Base-by-base conservation (phyloP, 2,329 filamentous ascomycete genomes). In the Epicoccum sorghinum region DNA sequence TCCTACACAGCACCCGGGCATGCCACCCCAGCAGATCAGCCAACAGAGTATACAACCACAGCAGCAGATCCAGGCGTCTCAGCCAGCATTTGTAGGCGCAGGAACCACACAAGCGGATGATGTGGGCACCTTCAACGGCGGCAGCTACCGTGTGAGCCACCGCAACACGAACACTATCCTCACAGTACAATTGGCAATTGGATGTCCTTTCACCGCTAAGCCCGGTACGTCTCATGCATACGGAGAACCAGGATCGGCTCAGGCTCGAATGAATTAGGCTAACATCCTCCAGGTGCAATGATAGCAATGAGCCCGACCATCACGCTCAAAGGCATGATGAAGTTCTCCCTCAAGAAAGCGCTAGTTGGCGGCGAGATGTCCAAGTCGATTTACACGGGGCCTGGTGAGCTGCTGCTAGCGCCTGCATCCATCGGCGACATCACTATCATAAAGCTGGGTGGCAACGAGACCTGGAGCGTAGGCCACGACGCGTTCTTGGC, bases 81-180 rank as follows among this genome's bases (percentile, higher is more conserved):
- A 63, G 42, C 47, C 73, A 57, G 55, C 53, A 18, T 62, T 62
- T 23, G 50, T 54, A 23, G 74, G 75, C n/a, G 75, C 77, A 42
- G 58, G 56, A 0, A 76, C 77, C 32, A 80, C 88, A 0, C 82
- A 83, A 0, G 80, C 86, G 27, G 95, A 98, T 73, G 93, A 96
- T 64, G 86, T 96, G 1, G 95, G 95, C n/a, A 95, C 89, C 0
- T 99, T 98, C 80, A 98, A 98, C 71, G 95, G 95, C 13, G 95
- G 95, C 10, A 93, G 90, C 69, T 99, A 93, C 73, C 84, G 95
- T 38, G 92, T 98, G 70, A 95, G 90, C 68, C 95, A 99, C 71
- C 84, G 95, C 22, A 92, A 97, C 74, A 88, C 86, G 54, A 99
- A 98, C 73, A 92, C 90, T 1, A 88, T 97, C 62, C 76, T 97